Evolutionary conservation across 139 green algal genomes (phyloP).

Genomic region (Astrephomene gubernaculifera): DNA sequence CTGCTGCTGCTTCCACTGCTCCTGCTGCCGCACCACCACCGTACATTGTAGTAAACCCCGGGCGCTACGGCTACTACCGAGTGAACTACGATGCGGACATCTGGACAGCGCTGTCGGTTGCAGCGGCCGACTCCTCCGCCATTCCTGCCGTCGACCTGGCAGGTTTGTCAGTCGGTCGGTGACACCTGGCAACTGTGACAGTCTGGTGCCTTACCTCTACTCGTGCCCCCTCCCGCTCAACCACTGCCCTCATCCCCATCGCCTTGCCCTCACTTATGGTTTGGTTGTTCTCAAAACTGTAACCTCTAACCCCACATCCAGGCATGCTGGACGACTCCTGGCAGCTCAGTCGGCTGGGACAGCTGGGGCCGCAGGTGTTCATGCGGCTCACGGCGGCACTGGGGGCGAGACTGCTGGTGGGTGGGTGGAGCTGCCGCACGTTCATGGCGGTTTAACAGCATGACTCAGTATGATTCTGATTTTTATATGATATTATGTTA

Average conservation of each 20-base stretch:
- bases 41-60: conserved; percentile 44
- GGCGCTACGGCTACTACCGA: conserved; percentile 41
- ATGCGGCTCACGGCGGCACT: conserved; percentile 60
- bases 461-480: too few species aligned
- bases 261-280: not conserved
- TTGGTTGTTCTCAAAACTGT: too few species aligned
- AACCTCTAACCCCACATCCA: too few species aligned
- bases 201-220: not conserved
- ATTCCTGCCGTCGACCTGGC: conserved; percentile 55
- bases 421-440: not conserved
- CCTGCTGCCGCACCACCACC: not conserved
- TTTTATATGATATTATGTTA: too few species aligned
- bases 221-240: not conserved
- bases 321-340: conserved; percentile 74
- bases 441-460: too few species aligned
- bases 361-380: conserved; percentile 53
- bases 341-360: conserved; percentile 54
- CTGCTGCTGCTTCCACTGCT: not conserved
- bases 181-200: not conserved
- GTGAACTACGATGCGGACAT: conserved; percentile 43
- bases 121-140: not conserved
- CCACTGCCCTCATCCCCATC: too few species aligned
- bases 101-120: conserved; percentile 30
- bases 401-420: conserved; percentile 16
- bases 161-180: not conserved